Conservation (phyloP, 352 stramenopile species). For the Phytophthora macrochlamydospora region DNA sequence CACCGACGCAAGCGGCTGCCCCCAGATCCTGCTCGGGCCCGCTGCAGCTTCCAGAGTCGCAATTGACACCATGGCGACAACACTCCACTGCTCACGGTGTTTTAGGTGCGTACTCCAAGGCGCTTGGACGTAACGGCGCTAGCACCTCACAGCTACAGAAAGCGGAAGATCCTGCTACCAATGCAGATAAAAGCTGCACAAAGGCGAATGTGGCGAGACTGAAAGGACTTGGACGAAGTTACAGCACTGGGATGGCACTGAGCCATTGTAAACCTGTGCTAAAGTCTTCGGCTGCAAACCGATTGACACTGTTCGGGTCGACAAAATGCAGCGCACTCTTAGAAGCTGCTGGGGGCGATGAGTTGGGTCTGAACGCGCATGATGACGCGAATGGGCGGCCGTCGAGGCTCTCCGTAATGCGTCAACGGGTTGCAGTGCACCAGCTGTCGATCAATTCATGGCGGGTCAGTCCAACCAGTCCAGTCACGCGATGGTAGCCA, state of each 20-base stretch:
- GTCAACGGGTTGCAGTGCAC: constrained; percentile 11
- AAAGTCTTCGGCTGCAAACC: constrained; percentile 26
- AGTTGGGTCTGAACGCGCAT: neutral
- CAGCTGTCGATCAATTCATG: constrained; percentile 7
- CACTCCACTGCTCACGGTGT: constrained; percentile 1
- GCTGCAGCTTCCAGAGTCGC: constrained; percentile 27
- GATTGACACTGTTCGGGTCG: constrained; percentile 27
- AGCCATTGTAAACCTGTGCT: constrained; percentile 23
- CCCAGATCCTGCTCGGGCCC: constrained; percentile 19
- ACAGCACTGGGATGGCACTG: constrained; percentile 19
- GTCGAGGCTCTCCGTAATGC: constrained; percentile 2
- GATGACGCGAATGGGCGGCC: neutral
- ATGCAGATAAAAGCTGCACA: constrained; percentile 1
- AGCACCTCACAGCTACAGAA: constrained; percentile 5
- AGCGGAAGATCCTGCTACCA: neutral
- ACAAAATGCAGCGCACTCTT: constrained; percentile 27
- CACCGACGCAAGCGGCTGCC: constrained; percentile 48
- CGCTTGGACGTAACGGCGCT: neutral
- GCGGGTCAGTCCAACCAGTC: neutral
- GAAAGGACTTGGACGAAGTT: constrained; percentile 24
- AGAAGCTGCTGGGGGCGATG: constrained; percentile 9
- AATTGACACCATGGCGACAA: constrained; percentile 25
- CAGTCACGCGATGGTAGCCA: neutral
- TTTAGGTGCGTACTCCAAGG: constrained; percentile 5
- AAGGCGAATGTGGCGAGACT: constrained; percentile 28